These are phyloP conservation scores for Talaromyces liani DNA, from an alignment of 495 filamentous ascomycete genomes.

Conservation along the genomic window DNA sequence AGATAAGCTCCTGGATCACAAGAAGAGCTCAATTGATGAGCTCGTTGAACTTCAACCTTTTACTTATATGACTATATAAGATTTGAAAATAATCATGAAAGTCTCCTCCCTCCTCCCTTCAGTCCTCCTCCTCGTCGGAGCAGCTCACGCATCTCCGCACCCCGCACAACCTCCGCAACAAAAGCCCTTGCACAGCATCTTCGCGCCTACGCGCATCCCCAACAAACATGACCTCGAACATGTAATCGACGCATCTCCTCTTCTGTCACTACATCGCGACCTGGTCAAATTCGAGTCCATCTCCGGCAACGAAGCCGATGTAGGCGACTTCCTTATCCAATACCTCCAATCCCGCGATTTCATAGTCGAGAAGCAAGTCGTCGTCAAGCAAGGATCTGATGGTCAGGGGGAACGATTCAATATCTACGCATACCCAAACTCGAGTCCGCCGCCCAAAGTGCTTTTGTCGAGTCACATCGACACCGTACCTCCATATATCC, in stretches of 20 bases:
- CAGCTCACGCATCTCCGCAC: background rate
- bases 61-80: background rate
- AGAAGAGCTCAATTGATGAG: background rate
- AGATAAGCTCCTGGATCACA: background rate
- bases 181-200: background rate
- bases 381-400: background rate
- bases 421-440: conserved; percentile 66
- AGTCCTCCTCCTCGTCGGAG: conserved; percentile 1
- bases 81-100: background rate
- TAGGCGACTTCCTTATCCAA: conserved; percentile 58
- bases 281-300: conserved; percentile 73
- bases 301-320: conserved; percentile 61
- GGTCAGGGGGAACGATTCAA: conserved; percentile 52
- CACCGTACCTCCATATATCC: conserved; percentile 62
- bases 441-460: conserved; percentile 46
- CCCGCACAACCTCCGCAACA: conserved; percentile 6
- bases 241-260: conserved; percentile 31
- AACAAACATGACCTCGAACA: conserved; percentile 14
- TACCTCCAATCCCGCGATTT: conserved; percentile 60
- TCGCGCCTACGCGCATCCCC: background rate
- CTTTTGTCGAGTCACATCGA: conserved; percentile 75
- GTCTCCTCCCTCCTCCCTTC: background rate
- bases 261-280: conserved; percentile 71
- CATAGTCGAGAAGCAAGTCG: conserved; percentile 57
- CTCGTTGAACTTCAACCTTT: background rate